Percentiles rank a stretch among this genome's conserved stretches.
Evolutionary conservation across 1,139 yeast genomes (phyloP).

Genomic region (Barnettozyma hawaiiensis): DNA sequence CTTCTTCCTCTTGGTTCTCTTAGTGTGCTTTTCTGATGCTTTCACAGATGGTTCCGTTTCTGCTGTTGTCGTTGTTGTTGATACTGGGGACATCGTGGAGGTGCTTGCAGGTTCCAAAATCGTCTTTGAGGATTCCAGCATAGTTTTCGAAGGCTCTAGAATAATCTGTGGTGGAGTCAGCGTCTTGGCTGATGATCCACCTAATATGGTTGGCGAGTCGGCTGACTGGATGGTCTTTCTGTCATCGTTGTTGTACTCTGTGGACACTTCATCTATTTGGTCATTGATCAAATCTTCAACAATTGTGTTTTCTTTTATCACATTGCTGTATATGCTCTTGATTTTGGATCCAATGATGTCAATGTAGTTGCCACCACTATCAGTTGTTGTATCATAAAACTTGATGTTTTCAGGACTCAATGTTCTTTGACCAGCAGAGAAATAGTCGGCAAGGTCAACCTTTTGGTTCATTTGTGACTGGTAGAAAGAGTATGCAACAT

Average conservation of each 20-base stretch:
- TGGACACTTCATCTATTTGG: not conserved
- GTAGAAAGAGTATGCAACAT: conserved; percentile 15
- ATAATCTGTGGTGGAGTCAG: not conserved
- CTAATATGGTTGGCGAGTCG: not conserved
- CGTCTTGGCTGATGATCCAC: not conserved
- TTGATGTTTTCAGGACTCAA: conserved; percentile 7
- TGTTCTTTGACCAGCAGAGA: conserved; percentile 20
- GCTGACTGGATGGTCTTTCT: not conserved
- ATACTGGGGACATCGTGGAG: not conserved
- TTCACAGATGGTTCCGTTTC: not conserved
- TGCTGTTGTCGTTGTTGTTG: not conserved
- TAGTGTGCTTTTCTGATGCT: not conserved
- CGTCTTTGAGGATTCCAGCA: not conserved
- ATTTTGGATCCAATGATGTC: conserved; percentile 5
- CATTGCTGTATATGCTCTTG: conserved; percentile 3
- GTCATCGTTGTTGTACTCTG: not conserved
- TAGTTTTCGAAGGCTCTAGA: not conserved
- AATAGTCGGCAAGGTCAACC: conserved; percentile 21
- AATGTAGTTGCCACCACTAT: conserved; percentile 2
- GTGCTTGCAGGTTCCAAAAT: not conserved
- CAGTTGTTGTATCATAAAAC: not conserved
- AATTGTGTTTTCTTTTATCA: conserved; percentile 1
- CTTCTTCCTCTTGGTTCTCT: not conserved
- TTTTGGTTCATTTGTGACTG: conserved; percentile 9
- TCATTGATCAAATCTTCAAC: not conserved